phyloP scores from a whole-genome alignment of 371 early-diverging fungal species.

The Mucor mucedo region DNA sequence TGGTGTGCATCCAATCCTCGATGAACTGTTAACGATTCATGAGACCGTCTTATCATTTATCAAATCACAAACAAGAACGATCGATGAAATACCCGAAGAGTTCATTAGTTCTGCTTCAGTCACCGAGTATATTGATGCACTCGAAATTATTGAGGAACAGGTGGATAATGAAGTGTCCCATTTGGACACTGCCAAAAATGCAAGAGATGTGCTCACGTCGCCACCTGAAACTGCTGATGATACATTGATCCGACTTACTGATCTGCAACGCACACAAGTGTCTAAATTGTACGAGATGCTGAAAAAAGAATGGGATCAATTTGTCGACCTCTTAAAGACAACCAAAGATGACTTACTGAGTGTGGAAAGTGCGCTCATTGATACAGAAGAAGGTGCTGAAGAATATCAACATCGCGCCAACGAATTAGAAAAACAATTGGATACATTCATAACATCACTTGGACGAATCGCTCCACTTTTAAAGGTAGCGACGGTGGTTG shows the following conservation, averaged over 20 bases:
- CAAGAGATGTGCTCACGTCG: conserved; percentile 31
- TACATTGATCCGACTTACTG: conserved; percentile 44
- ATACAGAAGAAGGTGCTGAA: conserved; percentile 36
- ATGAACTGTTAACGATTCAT: conserved; percentile 46
- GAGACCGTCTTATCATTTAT: conserved; percentile 49
- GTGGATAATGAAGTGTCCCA: conserved; percentile 26
- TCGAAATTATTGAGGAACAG: conserved; percentile 49
- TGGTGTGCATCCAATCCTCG: conserved; percentile 49
- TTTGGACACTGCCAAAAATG: conserved; percentile 39
- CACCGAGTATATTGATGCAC: conserved; percentile 44
- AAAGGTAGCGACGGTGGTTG: neutral
- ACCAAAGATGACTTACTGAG: conserved; percentile 45
- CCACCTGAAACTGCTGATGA: conserved; percentile 47
- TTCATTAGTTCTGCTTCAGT: conserved; percentile 37
- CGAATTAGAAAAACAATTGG: conserved; percentile 12
- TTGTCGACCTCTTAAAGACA: conserved; percentile 33
- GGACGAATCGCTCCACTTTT: neutral
- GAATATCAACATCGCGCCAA: conserved; percentile 30
- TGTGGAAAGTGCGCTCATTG: conserved; percentile 36
- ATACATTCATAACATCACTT: neutral
- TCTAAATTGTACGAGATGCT: conserved; percentile 39
- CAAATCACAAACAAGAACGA: conserved; percentile 41
- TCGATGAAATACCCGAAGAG: conserved; percentile 50
- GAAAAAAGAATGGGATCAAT: conserved; percentile 46
- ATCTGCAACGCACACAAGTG: conserved; percentile 44